Evolutionary conservation across 2,329 filamentous ascomycete genomes (phyloP).

Genomic region (Apiospora pterosperma): DNA sequence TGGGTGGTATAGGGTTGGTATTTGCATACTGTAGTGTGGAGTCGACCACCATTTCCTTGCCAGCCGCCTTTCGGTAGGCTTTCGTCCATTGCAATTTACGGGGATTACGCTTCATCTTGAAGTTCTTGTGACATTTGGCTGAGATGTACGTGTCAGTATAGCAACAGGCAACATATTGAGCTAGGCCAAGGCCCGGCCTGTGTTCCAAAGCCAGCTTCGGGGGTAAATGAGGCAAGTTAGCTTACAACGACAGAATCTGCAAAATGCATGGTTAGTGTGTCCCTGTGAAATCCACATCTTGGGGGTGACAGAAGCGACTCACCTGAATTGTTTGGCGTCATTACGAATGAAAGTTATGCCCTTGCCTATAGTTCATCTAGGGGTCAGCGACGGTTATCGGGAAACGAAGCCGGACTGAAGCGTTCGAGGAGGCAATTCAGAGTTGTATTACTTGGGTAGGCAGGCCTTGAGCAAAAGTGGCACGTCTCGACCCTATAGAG

Average conservation of each 20-base stretch:
- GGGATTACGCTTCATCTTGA: slow-evolving; percentile 87
- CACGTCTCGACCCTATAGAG: slow-evolving; percentile 56
- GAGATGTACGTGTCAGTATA: neutral
- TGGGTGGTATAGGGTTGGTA: slow-evolving; percentile 42
- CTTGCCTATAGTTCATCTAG: neutral
- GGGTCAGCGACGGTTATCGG: neutral
- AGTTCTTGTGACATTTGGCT: slow-evolving; percentile 6
- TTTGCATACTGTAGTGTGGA: slow-evolving; percentile 65
- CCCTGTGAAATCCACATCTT: no score
- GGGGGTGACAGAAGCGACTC: no score
- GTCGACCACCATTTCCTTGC: slow-evolving; percentile 79
- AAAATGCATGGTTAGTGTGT: no score
- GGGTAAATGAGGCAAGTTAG: no score
- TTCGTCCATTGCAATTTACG: slow-evolving; percentile 98
- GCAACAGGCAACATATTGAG: neutral
- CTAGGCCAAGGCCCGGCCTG: no score
- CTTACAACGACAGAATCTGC: slow-evolving; percentile 55
- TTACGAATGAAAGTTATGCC: slow-evolving; percentile 19
- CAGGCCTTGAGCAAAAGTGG: slow-evolving; percentile 67
- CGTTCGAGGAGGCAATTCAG: neutral
- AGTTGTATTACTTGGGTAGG: slow-evolving; percentile 53
- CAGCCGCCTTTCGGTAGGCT: slow-evolving; percentile 78
- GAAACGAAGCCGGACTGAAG: neutral
- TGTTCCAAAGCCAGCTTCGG: no score
- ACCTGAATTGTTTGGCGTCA: slow-evolving; percentile 37